A percentile compares a stretch with the other conserved stretches of the same genome.
phyloP scores from a whole-genome alignment of 495 filamentous ascomycete species.

The Penicillium goetzii region DNA sequence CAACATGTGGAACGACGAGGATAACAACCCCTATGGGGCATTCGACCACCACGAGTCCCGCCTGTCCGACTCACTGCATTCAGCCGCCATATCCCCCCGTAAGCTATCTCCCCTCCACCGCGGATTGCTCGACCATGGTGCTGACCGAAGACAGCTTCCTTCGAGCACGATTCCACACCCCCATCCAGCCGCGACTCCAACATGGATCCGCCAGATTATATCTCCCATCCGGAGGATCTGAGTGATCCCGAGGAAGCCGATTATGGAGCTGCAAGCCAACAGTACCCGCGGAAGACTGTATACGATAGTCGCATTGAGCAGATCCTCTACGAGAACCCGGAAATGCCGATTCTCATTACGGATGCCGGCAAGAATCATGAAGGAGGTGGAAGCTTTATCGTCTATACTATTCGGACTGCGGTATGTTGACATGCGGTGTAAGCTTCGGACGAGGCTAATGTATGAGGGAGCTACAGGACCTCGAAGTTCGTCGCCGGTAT shows the following conservation, averaged over 20 bases:
- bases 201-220: slow-evolving; percentile 61
- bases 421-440: slow-evolving; percentile 49
- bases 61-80: slow-evolving; percentile 70
- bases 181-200: slow-evolving; percentile 49
- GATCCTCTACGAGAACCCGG: slow-evolving; percentile 92
- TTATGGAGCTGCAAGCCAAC: slow-evolving; percentile 36
- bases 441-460: slow-evolving; percentile 16
- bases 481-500: slow-evolving; percentile 92
- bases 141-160: slow-evolving; percentile 42
- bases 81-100: slow-evolving; percentile 61
- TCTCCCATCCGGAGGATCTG: slow-evolving; percentile 58
- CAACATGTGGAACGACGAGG: slow-evolving; percentile 79
- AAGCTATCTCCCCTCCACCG: slow-evolving; percentile 28
- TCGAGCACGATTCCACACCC: slow-evolving; percentile 52
- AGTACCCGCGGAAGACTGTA: slow-evolving; percentile 68
- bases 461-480: slow-evolving; percentile 60
- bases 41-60: slow-evolving; percentile 82
- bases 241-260: slow-evolving; percentile 63
- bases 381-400: slow-evolving; percentile 86
- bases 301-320: slow-evolving; percentile 97
- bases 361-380: slow-evolving; percentile 95
- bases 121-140: slow-evolving; percentile 6
- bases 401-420: slow-evolving; percentile 94
- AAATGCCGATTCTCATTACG: slow-evolving; percentile 84
- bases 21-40: slow-evolving; percentile 92